These are phyloP conservation scores for Alnus rubra DNA, from an alignment of 306 rosid genomes.

Conservation along the genomic window DNA sequence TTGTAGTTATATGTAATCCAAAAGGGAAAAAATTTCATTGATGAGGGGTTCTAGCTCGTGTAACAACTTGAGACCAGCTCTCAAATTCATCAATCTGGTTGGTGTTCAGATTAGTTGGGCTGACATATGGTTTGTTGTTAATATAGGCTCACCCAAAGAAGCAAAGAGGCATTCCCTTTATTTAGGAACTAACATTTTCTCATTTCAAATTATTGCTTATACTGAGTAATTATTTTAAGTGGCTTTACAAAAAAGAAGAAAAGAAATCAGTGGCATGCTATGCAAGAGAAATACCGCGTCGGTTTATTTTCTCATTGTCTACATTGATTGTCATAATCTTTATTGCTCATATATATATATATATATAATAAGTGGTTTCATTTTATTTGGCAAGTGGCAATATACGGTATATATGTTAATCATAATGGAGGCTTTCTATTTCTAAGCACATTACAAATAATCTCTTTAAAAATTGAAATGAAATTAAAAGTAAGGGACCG, in stretches of 20 bases:
- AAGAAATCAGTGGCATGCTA: background rate
- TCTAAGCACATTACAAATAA: background rate
- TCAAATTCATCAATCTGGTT: background rate
- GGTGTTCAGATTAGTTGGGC: background rate
- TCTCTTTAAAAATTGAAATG: background rate
- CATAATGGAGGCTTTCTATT: background rate
- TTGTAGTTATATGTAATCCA: background rate
- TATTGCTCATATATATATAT: background rate
- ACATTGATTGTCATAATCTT: background rate
- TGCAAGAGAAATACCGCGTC: background rate
- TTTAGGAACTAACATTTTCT: background rate
- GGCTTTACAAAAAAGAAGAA: background rate
- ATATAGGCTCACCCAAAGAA: background rate
- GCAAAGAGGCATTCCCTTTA: background rate
- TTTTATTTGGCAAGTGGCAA: background rate
- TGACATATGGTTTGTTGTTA: conserved; percentile 1
- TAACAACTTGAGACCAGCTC: background rate
- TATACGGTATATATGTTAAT: background rate
- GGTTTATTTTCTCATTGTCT: background rate
- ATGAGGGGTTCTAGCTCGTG: background rate
- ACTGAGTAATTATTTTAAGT: background rate
- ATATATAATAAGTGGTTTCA: background rate
- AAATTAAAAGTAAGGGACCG: background rate
- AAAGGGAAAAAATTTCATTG: background rate
- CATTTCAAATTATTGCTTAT: background rate